phyloP scores from a whole-genome alignment of 257 asterid genomes.

The Cruciata laevipes region DNA sequence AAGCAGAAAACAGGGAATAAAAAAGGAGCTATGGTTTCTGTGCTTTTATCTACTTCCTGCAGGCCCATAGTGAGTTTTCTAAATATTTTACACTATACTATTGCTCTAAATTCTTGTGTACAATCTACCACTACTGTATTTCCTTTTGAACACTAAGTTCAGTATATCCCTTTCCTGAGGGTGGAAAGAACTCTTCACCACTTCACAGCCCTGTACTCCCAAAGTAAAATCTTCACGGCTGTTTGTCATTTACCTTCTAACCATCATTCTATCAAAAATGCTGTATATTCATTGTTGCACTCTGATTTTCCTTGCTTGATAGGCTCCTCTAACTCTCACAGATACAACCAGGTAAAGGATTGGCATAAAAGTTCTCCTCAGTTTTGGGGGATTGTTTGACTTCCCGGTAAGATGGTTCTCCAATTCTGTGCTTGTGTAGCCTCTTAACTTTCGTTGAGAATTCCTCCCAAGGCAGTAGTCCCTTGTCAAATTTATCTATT shows the following conservation, averaged over 20 bases:
- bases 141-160: background rate
- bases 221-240: background rate
- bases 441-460: constrained; percentile 21
- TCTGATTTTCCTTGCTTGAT: constrained; percentile 3
- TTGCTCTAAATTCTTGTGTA: background rate
- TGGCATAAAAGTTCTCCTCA: constrained; percentile 34
- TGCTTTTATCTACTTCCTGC: background rate
- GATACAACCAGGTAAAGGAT: constrained; percentile 39
- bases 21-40: background rate
- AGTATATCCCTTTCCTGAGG: background rate
- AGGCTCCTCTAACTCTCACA: constrained; percentile 19
- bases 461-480: constrained; percentile 24
- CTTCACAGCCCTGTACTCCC: background rate
- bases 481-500: constrained; percentile 24
- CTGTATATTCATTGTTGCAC: background rate
- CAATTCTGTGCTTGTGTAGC: constrained; percentile 30
- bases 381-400: constrained; percentile 19
- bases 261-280: background rate
- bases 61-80: background rate
- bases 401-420: constrained; percentile 27
- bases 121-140: background rate
- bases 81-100: background rate
- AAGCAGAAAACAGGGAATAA: background rate
- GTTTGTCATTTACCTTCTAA: background rate
- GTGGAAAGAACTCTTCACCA: constrained; percentile 6